Evolutionary conservation across 305 asterid genomes (phyloP).

Genomic region (Solanum hybrid): DNA sequence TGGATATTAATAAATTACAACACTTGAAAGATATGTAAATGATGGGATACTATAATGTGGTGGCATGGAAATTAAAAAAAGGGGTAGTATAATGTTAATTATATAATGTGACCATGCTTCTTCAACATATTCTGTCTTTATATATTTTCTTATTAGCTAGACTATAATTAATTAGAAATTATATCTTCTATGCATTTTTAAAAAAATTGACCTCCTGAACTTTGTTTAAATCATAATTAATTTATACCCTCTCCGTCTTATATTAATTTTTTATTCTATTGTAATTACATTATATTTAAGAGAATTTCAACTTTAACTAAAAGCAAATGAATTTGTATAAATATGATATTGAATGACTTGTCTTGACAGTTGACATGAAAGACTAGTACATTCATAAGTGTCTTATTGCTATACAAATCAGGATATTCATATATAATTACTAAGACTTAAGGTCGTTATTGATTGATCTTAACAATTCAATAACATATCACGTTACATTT

Average conservation of each 20-base stretch:
- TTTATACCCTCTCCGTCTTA: background rate
- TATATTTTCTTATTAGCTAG: background rate
- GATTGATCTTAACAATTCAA: no score
- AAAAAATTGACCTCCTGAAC: background rate
- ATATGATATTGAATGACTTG: background rate
- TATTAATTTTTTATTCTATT: no score
- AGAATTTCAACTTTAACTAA: background rate
- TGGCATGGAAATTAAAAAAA: background rate
- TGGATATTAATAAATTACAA: background rate
- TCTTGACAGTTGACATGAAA: background rate
- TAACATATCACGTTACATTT: no score
- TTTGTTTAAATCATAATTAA: background rate
- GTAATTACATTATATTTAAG: no score
- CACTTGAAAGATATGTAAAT: background rate
- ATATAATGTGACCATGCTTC: background rate
- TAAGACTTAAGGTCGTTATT: background rate
- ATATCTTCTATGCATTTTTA: background rate
- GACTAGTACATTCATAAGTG: background rate
- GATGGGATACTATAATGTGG: background rate
- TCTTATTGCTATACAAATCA: background rate
- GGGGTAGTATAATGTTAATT: background rate
- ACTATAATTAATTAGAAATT: background rate
- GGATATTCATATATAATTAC: background rate
- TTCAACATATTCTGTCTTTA: background rate
- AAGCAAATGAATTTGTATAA: background rate